Percentiles rank a stretch among this genome's conserved stretches.
Evolutionary conservation across 305 asterid genomes (phyloP).

Genomic region (Fraxinus sp.): DNA sequence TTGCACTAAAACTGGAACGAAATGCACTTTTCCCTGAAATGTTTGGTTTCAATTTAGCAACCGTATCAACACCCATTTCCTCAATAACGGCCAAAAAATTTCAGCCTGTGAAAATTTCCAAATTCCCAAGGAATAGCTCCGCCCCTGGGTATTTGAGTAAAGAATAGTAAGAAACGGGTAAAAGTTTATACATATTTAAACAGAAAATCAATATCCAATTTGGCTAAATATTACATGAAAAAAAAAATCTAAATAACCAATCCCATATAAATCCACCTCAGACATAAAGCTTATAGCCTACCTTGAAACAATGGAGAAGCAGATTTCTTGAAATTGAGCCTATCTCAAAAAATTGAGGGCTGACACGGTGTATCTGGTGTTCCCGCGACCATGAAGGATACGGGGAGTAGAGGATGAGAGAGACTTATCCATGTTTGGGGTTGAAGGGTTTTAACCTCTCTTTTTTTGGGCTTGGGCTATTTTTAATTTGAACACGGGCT

Average conservation of each 20-base stretch:
- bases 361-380: background rate
- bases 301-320: background rate
- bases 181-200: background rate
- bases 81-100: conserved; percentile 9
- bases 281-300: background rate
- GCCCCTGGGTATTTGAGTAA: no score
- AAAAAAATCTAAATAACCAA: background rate
- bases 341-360: background rate
- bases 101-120: conserved; percentile 22
- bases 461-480: no score
- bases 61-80: conserved; percentile 72
- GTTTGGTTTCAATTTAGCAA: conserved; percentile 77
- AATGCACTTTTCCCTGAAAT: conserved; percentile 69
- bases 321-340: background rate
- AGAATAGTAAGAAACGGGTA: background rate
- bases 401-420: no score
- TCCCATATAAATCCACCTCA: background rate
- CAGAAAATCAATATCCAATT: background rate
- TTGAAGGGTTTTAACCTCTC: no score
- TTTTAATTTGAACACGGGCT: no score
- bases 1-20: conserved; percentile 79
- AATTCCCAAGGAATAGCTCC: background rate
- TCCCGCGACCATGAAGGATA: no score
- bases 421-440: no score
- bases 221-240: background rate